These are phyloP conservation scores for Wallacemonas rigidus DNA, from an alignment of 208 protist genomes.

Conservation along the genomic window DNA sequence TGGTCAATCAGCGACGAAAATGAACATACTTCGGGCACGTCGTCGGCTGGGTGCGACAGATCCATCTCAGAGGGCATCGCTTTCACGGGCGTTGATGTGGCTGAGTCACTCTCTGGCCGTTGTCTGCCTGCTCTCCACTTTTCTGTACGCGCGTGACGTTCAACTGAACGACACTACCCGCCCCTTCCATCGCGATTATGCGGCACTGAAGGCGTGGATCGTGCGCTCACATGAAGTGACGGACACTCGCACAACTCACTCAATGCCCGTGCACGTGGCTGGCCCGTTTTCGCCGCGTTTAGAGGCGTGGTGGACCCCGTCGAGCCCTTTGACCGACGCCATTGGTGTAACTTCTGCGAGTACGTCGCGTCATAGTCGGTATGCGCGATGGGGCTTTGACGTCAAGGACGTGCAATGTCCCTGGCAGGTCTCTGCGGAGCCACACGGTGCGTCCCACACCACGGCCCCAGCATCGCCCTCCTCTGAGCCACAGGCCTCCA, in stretches of 20 bases:
- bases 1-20: too few species aligned
- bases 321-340: neutral
- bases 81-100: neutral
- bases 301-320: neutral
- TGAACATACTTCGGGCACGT: too few species aligned
- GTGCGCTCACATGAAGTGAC: neutral
- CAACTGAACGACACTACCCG: neutral
- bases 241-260: neutral
- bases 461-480: too few species aligned
- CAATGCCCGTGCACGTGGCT: neutral
- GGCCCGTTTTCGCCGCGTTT: neutral
- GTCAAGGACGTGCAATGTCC: slow-evolving; percentile 4
- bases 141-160: neutral
- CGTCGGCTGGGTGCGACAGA: neutral
- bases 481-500: neutral
- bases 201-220: neutral
- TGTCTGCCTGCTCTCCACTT: neutral
- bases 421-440: neutral
- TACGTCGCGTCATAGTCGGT: neutral
- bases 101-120: neutral
- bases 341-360: neutral
- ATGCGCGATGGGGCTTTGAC: slow-evolving; percentile 2
- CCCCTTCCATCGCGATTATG: slow-evolving; percentile 5
- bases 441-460: too few species aligned
- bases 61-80: too few species aligned